phyloP scores from a whole-genome alignment of 495 filamentous ascomycete species.

The Penicillium mononematosum region DNA sequence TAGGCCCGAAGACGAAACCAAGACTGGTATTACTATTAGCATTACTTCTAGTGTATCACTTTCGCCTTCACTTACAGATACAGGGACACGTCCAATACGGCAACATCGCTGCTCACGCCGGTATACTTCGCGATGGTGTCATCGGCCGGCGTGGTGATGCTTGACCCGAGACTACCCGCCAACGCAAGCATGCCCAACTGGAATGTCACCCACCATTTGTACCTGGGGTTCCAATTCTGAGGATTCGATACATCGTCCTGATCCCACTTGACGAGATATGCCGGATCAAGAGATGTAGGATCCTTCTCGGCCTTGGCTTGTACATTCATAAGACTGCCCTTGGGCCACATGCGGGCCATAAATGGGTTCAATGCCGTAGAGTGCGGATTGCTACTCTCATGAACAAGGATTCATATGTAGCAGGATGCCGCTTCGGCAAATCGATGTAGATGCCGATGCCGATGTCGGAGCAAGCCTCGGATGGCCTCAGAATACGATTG shows the following conservation, averaged over 20 bases:
- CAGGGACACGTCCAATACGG: slow-evolving; percentile 5
- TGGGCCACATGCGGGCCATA: background rate
- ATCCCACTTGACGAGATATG: slow-evolving; percentile 15
- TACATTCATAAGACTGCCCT: background rate
- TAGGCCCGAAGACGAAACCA: slow-evolving; percentile 42
- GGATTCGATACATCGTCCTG: slow-evolving; percentile 36
- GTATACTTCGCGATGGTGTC: slow-evolving; percentile 36
- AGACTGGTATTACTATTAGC: slow-evolving; percentile 2
- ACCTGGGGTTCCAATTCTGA: slow-evolving; percentile 42
- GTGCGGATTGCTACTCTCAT: background rate
- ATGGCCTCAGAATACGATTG: background rate
- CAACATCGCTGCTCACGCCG: slow-evolving; percentile 36
- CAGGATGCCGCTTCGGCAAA: background rate
- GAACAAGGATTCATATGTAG: background rate
- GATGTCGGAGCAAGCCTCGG: background rate
- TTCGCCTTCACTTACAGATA: slow-evolving; percentile 2
- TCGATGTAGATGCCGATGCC: background rate
- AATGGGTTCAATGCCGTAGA: background rate
- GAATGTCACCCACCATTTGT: slow-evolving; percentile 51
- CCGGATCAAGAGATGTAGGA: background rate
- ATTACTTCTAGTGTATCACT: background rate
- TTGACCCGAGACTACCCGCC: slow-evolving; percentile 48
- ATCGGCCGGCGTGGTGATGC: slow-evolving; percentile 50
- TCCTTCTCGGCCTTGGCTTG: background rate
- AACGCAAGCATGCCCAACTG: slow-evolving; percentile 51